These are phyloP conservation scores for Fistulinella prunicolor DNA, from an alignment of 768 basidiomycete genomes.

Conservation along the genomic window DNA sequence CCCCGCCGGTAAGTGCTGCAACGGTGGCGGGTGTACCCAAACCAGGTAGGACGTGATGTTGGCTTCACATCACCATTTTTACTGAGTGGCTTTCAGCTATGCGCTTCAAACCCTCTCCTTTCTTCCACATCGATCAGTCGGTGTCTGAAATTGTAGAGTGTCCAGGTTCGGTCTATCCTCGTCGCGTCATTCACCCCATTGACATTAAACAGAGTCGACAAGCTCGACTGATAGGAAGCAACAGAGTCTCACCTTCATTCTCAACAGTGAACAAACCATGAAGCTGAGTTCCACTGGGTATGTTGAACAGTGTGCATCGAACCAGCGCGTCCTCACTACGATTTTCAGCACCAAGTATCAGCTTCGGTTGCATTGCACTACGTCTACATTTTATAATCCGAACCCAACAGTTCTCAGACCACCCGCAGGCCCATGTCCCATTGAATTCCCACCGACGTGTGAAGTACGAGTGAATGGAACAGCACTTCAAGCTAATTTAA, in stretches of 20 bases:
- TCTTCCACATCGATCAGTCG: slow-evolving; percentile 63
- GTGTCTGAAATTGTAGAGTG: slow-evolving; percentile 70
- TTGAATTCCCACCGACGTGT: slow-evolving; percentile 90
- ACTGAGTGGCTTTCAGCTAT: slow-evolving; percentile 45
- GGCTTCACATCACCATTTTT: background rate
- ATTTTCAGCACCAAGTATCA: slow-evolving; percentile 63
- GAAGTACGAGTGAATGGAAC: slow-evolving; percentile 84
- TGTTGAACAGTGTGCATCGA: slow-evolving; percentile 17
- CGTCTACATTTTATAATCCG: slow-evolving; percentile 65
- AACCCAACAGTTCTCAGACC: slow-evolving; percentile 51
- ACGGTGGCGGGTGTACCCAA: slow-evolving; percentile 28
- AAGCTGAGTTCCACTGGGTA: slow-evolving; percentile 61
- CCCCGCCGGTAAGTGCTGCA: slow-evolving; percentile 38
- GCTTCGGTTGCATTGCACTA: slow-evolving; percentile 86
- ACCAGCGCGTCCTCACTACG: slow-evolving; percentile 8
- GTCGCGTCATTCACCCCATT: background rate
- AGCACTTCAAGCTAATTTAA: slow-evolving; percentile 70
- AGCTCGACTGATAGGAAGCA: slow-evolving; percentile 75
- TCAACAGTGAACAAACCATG: slow-evolving; percentile 59
- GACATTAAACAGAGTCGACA: slow-evolving; percentile 56
- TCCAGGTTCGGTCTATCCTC: slow-evolving; percentile 53
- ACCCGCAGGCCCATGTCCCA: slow-evolving; percentile 55
- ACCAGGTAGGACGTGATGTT: slow-evolving; percentile 24
- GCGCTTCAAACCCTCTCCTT: slow-evolving; percentile 79
- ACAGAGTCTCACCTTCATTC: slow-evolving; percentile 57